phyloP scores from a whole-genome alignment of 2,329 filamentous ascomycete species.

The Fusarium musae region DNA sequence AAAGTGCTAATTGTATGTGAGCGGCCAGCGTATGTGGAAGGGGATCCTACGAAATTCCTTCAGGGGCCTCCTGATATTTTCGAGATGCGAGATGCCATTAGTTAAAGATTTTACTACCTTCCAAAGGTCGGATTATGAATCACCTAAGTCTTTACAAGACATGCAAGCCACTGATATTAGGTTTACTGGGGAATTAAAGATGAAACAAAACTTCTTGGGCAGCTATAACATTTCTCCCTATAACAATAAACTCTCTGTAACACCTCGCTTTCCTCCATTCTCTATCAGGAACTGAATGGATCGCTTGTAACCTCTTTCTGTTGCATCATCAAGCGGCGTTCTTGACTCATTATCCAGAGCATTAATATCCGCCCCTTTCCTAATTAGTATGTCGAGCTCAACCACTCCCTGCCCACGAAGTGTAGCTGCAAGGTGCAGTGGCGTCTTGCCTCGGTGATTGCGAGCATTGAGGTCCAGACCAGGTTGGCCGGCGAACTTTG shows the following conservation, averaged over 20 bases:
- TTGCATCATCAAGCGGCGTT: not conserved
- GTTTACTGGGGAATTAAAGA: not conserved
- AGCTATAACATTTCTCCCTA: fast-evolving
- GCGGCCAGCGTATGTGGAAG: fast-evolving
- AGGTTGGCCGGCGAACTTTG: fast-evolving
- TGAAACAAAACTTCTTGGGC: too few species aligned
- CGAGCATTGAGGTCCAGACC: fast-evolving
- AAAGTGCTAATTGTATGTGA: fast-evolving
- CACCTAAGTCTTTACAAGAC: fast-evolving
- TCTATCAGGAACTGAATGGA: fast-evolving
- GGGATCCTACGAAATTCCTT: fast-evolving
- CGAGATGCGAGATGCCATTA: too few species aligned
- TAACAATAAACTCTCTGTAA: fast-evolving
- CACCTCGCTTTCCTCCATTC: fast-evolving
- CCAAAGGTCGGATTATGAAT: fast-evolving
- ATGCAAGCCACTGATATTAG: fast-evolving
- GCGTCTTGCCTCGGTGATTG: fast-evolving
- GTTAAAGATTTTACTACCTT: too few species aligned
- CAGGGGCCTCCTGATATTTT: fast-evolving
- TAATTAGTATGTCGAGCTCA: too few species aligned
- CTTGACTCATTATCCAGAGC: fast-evolving
- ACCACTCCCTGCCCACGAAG: too few species aligned
- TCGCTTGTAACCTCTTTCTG: fast-evolving
- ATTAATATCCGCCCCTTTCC: not conserved
- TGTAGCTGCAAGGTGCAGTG: fast-evolving